phyloP scores from a whole-genome alignment of 108 stramenopile genomes.

The Nannochloropsis gaditana region DNA sequence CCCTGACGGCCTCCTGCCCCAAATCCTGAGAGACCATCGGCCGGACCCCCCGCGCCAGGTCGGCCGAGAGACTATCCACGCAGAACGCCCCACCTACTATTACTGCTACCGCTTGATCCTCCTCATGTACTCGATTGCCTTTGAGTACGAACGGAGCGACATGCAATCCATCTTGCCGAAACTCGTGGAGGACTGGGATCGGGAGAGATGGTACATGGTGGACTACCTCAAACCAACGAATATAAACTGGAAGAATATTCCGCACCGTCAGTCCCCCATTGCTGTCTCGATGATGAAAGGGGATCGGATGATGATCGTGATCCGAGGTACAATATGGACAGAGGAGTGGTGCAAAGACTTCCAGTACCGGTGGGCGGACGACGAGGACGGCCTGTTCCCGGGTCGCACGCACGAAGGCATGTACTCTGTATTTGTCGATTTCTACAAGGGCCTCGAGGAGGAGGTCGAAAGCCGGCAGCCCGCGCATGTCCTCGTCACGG shows the following conservation, averaged over 20 bases:
- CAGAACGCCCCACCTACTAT: constrained; percentile 16
- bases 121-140: neutral
- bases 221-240: neutral
- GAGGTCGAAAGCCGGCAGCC: neutral
- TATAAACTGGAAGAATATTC: neutral
- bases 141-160: neutral
- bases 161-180: neutral
- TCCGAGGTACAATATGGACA: constrained; percentile 13
- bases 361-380: constrained; percentile 10
- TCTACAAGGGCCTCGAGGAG: neutral
- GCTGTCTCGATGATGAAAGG: constrained; percentile 11
- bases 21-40: neutral
- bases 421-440: constrained; percentile 5
- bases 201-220: constrained; percentile 5
- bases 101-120: constrained; percentile 17
- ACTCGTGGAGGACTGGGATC: neutral
- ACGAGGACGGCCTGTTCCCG: neutral
- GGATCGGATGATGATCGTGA: constrained; percentile 14
- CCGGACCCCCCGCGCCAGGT: neutral
- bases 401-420: neutral
- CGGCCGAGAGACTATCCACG: neutral
- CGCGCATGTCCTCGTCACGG: constrained; percentile 9
- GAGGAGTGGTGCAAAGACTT: constrained; percentile 10
- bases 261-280: neutral
- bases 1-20: neutral